These are phyloP conservation scores for Schizopora paradoxa DNA, from an alignment of 1,284 basidiomycete genomes.

Conservation along the genomic window DNA sequence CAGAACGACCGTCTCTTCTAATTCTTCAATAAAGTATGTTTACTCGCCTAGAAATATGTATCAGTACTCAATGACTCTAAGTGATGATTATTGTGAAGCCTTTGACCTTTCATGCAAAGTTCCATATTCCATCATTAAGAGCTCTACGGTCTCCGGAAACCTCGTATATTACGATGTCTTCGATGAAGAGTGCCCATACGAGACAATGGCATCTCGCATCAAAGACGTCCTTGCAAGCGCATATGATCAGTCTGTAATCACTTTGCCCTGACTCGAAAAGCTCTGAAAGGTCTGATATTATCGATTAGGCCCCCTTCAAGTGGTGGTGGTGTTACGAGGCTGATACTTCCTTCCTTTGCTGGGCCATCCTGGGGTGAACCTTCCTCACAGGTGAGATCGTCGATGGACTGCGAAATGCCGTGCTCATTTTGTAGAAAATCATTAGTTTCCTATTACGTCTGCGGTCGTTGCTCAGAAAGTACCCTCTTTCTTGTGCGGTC, in stretches of 20 bases:
- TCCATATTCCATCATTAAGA: constrained; percentile 5
- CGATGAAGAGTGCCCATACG: constrained; percentile 1
- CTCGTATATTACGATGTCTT: constrained; percentile 1
- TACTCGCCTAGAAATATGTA: constrained; percentile 9
- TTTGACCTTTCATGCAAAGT: constrained; percentile 11
- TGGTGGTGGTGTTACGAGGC: constrained; percentile 39
- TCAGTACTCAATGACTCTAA: constrained; percentile 16
- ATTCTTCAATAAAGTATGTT: constrained; percentile 40
- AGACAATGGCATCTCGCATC: constrained; percentile 1
- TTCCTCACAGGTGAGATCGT: constrained; percentile 44
- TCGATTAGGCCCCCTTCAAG: too few relatives aligned
- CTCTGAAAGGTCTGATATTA: constrained; percentile 12
- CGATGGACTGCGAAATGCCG: constrained; percentile 4
- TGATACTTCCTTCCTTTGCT: constrained; percentile 71
- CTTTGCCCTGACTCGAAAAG: background rate
- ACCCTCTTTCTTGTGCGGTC: constrained; percentile 58
- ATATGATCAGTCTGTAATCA: background rate
- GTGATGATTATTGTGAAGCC: constrained; percentile 18
- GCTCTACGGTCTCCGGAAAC: constrained; percentile 7
- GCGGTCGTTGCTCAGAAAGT: constrained; percentile 44
- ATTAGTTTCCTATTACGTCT: constrained; percentile 13
- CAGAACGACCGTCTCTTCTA: constrained; percentile 69
- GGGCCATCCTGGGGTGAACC: constrained; percentile 68
- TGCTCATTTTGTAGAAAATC: constrained; percentile 6
- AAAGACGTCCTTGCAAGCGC: constrained; percentile 7